Percentiles rank a stretch among this genome's conserved stretches.
Evolutionary conservation across 2,329 filamentous ascomycete species (phyloP).

Genomic region (Chaetomiaceae sp.): DNA sequence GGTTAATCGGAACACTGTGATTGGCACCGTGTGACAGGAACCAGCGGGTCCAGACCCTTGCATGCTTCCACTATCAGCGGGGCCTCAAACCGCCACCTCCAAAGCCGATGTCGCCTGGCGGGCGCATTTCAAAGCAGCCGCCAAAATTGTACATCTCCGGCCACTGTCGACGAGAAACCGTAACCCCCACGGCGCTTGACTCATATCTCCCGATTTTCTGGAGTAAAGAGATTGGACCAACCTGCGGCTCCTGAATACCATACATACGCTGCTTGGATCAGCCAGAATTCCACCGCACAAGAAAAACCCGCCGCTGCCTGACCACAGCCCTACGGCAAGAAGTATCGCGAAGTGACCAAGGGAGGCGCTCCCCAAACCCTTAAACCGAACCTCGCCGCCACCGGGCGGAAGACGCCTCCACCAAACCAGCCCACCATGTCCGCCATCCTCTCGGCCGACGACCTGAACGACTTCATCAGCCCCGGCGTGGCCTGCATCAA

Average conservation of each 20-base stretch:
- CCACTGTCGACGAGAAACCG: neutral
- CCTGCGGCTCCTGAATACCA: neutral
- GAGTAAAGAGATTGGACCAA: neutral
- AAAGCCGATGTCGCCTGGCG: slow-evolving; percentile 23
- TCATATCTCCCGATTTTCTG: neutral
- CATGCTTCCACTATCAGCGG: slow-evolving; percentile 6
- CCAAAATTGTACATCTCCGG: slow-evolving; percentile 20
- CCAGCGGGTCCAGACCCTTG: slow-evolving; percentile 11
- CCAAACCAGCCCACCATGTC: slow-evolving; percentile 61
- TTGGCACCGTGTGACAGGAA: slow-evolving; percentile 13
- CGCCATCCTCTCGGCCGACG: slow-evolving; percentile 92
- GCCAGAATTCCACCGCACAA: too few relatives aligned
- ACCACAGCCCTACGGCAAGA: too few relatives aligned
- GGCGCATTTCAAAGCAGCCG: slow-evolving; percentile 24
- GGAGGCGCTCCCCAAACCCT: too few relatives aligned
- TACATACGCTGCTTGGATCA: too few relatives aligned
- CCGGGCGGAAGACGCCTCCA: too few relatives aligned
- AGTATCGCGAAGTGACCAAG: too few relatives aligned
- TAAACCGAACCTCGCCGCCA: too few relatives aligned
- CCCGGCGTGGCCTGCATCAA: slow-evolving; percentile 98
- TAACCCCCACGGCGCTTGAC: neutral
- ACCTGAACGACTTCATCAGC: slow-evolving; percentile 98
- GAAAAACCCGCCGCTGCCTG: too few relatives aligned
- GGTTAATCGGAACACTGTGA: neutral
- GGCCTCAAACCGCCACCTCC: slow-evolving; percentile 21